Conservation (phyloP, 2,329 filamentous ascomycete species). For the Paracoccidioides brasiliensis region DNA sequence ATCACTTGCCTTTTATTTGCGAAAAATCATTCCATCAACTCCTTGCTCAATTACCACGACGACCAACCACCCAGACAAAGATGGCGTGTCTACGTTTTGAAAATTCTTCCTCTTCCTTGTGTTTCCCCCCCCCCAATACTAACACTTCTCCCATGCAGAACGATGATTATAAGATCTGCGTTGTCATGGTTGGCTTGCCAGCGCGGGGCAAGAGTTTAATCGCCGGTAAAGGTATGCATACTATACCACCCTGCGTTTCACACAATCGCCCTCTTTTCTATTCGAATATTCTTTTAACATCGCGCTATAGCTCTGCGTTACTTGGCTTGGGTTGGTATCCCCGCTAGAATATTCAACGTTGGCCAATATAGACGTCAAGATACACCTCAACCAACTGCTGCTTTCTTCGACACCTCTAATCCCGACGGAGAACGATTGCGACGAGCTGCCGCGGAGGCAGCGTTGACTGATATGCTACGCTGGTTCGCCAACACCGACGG, state of each 20-base stretch:
- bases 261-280: not conserved
- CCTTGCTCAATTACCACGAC: not conserved
- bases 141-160: constrained; percentile 44
- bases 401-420: constrained; percentile 91
- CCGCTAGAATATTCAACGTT: constrained; percentile 91
- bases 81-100: not conserved
- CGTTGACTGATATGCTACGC: constrained; percentile 80
- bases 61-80: not conserved
- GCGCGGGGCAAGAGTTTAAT: constrained; percentile 95
- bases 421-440: constrained; percentile 80
- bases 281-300: constrained; percentile 3
- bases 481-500: constrained; percentile 74
- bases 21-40: not conserved
- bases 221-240: constrained; percentile 86
- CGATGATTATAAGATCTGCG: constrained; percentile 92
- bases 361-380: constrained; percentile 85
- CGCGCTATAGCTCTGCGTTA: constrained; percentile 63
- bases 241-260: constrained; percentile 3
- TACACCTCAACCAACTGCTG: constrained; percentile 79
- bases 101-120: not conserved
- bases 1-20: not conserved
- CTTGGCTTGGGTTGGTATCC: constrained; percentile 90
- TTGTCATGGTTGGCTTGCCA: constrained; percentile 96
- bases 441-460: constrained; percentile 77
- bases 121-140: not conserved